These are phyloP conservation scores for Leptographium galeiforme DNA, from an alignment of 2,329 filamentous ascomycete species.

Conservation along the genomic window DNA sequence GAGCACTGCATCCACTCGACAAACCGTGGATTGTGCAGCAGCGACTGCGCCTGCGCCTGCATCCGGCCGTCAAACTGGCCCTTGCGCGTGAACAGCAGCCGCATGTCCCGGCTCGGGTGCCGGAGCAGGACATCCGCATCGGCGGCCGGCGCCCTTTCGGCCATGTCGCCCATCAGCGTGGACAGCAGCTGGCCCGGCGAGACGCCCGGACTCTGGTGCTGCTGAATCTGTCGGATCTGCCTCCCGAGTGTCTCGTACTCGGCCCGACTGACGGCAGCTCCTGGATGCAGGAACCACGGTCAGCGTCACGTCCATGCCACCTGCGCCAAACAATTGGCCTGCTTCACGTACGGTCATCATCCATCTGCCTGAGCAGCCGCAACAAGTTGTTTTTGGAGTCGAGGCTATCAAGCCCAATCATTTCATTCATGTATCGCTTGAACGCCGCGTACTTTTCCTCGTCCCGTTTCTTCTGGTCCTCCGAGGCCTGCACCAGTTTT, in stretches of 20 bases:
- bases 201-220: no score
- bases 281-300: not conserved
- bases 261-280: not conserved
- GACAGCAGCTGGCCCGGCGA: not conserved
- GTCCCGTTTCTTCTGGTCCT: not conserved
- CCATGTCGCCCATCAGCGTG: not conserved
- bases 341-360: not conserved
- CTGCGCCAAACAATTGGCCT: not conserved
- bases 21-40: not conserved
- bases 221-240: not conserved
- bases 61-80: not conserved
- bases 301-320: not conserved
- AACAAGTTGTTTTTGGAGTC: not conserved
- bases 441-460: not conserved
- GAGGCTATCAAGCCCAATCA: not conserved
- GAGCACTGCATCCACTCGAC: not conserved
- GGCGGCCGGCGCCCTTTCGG: not conserved
- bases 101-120: not conserved
- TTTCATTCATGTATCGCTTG: not conserved
- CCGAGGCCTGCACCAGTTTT: not conserved
- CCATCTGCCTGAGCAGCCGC: not conserved
- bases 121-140: not conserved
- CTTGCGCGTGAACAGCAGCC: not conserved
- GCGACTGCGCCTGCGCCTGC: slow-evolving; percentile 4
- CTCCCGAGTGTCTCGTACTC: not conserved